Evolutionary conservation across 1,284 basidiomycete species (phyloP), one percentile per base, ranked within the genome.

Genomic region (Crocinoboletus sp.): DNA sequence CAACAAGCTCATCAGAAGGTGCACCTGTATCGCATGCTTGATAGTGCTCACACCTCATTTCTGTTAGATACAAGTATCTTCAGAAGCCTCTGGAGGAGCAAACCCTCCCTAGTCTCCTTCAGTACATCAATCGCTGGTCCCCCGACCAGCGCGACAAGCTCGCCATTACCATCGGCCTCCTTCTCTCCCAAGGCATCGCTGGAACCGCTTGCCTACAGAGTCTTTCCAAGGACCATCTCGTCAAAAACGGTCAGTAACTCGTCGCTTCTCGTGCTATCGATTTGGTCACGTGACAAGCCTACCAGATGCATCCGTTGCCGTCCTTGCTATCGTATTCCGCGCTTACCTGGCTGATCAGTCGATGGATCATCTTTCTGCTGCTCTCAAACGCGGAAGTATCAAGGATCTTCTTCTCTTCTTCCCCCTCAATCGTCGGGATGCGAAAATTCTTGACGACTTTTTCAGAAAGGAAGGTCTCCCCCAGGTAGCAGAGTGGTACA

Each of bases 1-100:
- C 58, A 93, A 94, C 69, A 94, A 94, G 70, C 84, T 98, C 51
- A 92, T 94, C 72, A 80, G 94, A 69, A 85, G 94, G 89, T 90
- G 57, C 46, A 69, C 35, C 6, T 15, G 23, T 19, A 32, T 36
- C 13, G 12, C 34, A 12, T 33, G 9, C 38, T 13, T 30, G n/a
- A 50, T 53, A 20, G 27, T 30, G 7, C 16, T 19, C 28, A 34
- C 12, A 27, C 20, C 49, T 59, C 49, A 54, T 46, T 43, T 6
- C 35, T 27, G 13, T 36, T 57, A 93, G 90, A 69, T 98, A 96
- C 78, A 97, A 97, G 68, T 98, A 97, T 75, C 87, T 98, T 56
- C 94, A 97, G 71, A 92, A 87, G 67, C 92, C 94, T 33, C 82
- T 98, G 38, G 94, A 97, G 69, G 86, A 86, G 64, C 80, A 76